Evolutionary conservation across 1,139 yeast species (phyloP).

Genomic region (Starmera stellimalicola): DNA sequence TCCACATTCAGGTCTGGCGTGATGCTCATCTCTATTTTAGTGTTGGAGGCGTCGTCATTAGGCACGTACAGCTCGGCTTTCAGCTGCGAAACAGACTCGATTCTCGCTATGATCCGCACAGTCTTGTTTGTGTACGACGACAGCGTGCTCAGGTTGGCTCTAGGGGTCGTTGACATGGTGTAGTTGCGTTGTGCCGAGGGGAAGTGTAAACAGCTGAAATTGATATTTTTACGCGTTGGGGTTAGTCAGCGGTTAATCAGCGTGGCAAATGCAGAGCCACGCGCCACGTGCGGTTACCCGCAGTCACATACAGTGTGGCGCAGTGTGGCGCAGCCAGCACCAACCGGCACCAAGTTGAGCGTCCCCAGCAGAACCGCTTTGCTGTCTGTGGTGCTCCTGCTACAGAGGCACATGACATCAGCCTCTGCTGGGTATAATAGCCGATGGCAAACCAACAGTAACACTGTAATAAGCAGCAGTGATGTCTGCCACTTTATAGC

Average conservation of each 20-base stretch:
- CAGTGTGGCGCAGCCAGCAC: no score
- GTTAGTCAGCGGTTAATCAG: not conserved
- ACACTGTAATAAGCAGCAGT: no score
- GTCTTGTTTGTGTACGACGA: constrained; percentile 21
- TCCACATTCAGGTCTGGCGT: constrained; percentile 11
- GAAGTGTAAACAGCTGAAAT: not conserved
- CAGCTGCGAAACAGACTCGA: constrained; percentile 11
- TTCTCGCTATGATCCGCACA: constrained; percentile 28
- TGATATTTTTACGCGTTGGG: not conserved
- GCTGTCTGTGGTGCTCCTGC: no score
- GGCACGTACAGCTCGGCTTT: constrained; percentile 8
- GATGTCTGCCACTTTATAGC: no score
- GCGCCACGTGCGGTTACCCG: not conserved
- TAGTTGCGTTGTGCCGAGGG: not conserved
- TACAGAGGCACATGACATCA: no score
- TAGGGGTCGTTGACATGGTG: constrained; percentile 12
- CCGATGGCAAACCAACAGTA: no score
- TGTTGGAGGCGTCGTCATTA: constrained; percentile 5
- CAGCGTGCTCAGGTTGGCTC: constrained; percentile 28
- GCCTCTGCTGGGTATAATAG: no score
- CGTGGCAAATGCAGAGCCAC: not conserved
- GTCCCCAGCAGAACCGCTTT: no score
- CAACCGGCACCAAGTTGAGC: no score
- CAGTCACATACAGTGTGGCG: not conserved
- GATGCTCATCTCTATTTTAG: constrained; percentile 5